Evolutionary conservation across 176 grass and related monocot species (phyloP).

Genomic region (Echinochloa phyllopogon): DNA sequence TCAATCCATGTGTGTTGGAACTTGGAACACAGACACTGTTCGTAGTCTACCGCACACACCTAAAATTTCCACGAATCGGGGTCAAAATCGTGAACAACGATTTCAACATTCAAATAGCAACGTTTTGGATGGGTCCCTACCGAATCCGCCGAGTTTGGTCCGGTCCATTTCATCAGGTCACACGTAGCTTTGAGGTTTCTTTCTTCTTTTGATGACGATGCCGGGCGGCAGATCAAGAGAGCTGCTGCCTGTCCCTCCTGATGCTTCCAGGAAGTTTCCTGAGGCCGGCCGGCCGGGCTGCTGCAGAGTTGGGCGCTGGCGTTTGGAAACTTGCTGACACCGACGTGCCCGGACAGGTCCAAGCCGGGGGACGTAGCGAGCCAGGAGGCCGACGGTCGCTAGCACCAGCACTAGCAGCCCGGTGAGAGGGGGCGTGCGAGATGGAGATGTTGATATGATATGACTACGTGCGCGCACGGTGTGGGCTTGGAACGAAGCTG

Average conservation of each 20-base stretch:
- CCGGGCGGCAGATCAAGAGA: neutral
- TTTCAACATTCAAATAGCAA: neutral
- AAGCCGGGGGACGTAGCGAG: neutral
- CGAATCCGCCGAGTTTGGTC: neutral
- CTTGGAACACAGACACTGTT: neutral
- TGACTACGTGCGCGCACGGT: neutral
- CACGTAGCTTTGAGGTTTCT: neutral
- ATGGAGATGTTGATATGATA: no score
- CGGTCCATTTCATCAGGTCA: neutral
- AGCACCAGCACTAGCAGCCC: neutral
- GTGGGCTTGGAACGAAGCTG: neutral
- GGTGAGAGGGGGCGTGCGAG: neutral
- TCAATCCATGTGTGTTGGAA: neutral
- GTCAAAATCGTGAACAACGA: neutral
- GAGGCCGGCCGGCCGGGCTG: neutral
- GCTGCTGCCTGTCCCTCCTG: neutral
- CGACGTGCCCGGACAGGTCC: constrained; percentile 17
- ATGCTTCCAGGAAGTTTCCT: constrained; percentile 36
- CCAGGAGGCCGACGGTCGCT: neutral
- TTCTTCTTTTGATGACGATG: neutral
- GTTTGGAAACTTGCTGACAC: constrained; percentile 14
- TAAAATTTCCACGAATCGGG: neutral
- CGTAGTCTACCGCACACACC: neutral
- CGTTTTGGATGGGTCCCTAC: neutral
- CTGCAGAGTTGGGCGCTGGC: neutral